Evolutionary conservation across 495 filamentous ascomycete genomes (phyloP), one percentile per base, ranked within the genome.

Genomic region (Pyrenopolyporus hunteri): DNA sequence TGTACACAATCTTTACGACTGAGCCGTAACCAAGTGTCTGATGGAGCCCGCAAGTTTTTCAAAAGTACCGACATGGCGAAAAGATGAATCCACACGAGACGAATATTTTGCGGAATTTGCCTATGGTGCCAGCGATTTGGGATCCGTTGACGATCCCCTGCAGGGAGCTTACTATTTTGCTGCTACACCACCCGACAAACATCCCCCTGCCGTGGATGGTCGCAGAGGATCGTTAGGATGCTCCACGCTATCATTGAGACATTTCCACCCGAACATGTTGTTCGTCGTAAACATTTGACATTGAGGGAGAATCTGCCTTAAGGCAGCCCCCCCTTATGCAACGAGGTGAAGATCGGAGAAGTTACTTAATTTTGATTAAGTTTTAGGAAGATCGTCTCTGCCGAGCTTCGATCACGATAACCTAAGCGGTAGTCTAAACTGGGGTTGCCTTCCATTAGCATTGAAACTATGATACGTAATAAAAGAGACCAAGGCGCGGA

Each of bases 401-500:
- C 45, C 33, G 44, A 42, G 22, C 40, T 28, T 22, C 29, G 42
- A 35, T 19, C 42, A 39, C 33, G 53, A 55, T 45, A 28, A 29
- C 37, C 37, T 17, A 42, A 19, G 37, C 0, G 20, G n/a, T 23
- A 11, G 23, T 42, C 29, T 36, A 49, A 25, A 14, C n/a, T 46
- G 31, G 23, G 26, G 25, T 26, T 14, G 22, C 39, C 35, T 49
- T 61, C 14, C 43, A 33, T 63, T 57, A 58, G 60, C 60, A 64
- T 58, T 58, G 48, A 53, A 13, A 48, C 35, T 54, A 43, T 40
- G 59, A 63, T 58, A 46, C 35, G 40, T 47, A 58, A 58, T 53
- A 39, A 63, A 51, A 63, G 52, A 44, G 29, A 17, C 20, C 45
- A 55, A 22, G 57, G 51, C 51, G 63, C 47, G 63, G 63, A 44